A percentile compares a stretch with the other conserved stretches of the same genome.
Conservation (phyloP, 352 stramenopile species). For the Pythium brachiatum region DNA sequence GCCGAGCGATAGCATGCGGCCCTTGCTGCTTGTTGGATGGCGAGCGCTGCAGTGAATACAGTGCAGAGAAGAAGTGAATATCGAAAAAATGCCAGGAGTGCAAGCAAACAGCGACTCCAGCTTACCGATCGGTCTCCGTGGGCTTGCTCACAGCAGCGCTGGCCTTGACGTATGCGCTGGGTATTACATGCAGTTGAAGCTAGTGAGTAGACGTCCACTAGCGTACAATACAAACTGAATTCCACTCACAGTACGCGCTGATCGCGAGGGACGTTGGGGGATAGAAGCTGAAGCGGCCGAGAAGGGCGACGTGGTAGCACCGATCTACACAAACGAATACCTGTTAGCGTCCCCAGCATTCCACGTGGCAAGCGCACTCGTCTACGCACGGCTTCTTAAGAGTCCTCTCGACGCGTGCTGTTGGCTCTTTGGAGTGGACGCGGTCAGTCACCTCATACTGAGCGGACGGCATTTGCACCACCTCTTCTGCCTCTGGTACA, state of each 20-base stretch:
- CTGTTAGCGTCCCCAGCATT: background rate
- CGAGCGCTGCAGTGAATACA: background rate
- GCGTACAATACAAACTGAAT: background rate
- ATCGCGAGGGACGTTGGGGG: conserved; percentile 14
- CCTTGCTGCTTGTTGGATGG: conserved; percentile 1
- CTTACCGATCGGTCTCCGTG: conserved; percentile 4
- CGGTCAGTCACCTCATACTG: background rate
- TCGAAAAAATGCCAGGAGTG: no score
- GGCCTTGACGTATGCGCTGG: conserved; percentile 18
- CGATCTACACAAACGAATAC: background rate
- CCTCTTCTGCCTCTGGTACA: background rate
- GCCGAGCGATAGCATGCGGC: conserved; percentile 20
- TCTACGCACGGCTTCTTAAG: background rate
- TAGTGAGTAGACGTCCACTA: background rate
- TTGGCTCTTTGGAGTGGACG: background rate
- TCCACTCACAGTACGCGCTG: conserved; percentile 14
- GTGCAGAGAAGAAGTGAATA: background rate
- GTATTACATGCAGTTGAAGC: background rate
- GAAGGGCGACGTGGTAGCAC: conserved; percentile 1
- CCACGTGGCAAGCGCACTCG: background rate
- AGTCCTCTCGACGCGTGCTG: background rate
- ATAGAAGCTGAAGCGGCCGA: conserved; percentile 19
- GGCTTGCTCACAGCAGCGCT: conserved; percentile 17
- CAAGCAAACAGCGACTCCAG: background rate
- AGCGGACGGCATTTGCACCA: background rate